phyloP scores from a whole-genome alignment of 352 stramenopile genomes.

The Globisporangium camurandrum region DNA sequence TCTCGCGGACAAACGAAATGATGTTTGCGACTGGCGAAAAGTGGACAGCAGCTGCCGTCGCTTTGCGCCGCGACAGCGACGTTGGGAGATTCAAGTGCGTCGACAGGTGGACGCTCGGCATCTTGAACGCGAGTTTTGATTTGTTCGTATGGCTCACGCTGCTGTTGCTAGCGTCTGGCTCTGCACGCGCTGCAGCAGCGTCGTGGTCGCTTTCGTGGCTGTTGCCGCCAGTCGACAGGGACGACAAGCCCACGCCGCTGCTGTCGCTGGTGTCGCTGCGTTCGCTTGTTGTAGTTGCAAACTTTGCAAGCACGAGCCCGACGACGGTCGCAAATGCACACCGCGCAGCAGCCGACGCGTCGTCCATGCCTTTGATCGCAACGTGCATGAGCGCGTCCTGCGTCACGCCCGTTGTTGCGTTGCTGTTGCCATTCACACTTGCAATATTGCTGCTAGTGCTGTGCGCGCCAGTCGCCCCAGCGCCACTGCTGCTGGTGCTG shows the following conservation, averaged over 20 bases:
- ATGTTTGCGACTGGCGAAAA: slow-evolving; percentile 74
- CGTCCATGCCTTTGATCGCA: slow-evolving; percentile 71
- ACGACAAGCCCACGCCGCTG: slow-evolving; percentile 11
- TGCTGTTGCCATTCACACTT: slow-evolving; percentile 5
- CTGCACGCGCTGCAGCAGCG: no score
- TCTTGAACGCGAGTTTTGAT: slow-evolving; percentile 64
- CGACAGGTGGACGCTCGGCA: slow-evolving; percentile 44
- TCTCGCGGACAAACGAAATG: slow-evolving; percentile 74
- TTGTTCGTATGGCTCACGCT: slow-evolving; percentile 16
- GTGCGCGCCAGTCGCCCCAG: slow-evolving; percentile 6
- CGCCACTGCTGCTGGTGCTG: slow-evolving; percentile 14
- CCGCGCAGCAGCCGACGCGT: slow-evolving; percentile 49
- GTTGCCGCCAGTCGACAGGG: slow-evolving; percentile 17
- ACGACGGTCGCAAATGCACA: slow-evolving; percentile 59
- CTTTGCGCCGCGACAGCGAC: slow-evolving; percentile 49
- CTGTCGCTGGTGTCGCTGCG: neutral
- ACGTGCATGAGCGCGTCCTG: slow-evolving; percentile 69
- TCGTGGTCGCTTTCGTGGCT: slow-evolving; percentile 13
- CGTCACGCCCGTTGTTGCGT: slow-evolving; percentile 22
- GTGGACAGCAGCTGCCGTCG: slow-evolving; percentile 36
- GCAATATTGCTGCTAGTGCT: slow-evolving; percentile 5
- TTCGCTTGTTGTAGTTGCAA: slow-evolving; percentile 39
- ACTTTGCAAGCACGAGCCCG: slow-evolving; percentile 73
- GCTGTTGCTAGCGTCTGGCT: no score
- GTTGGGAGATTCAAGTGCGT: slow-evolving; percentile 32